A percentile compares a stretch with the other conserved stretches of the same genome.
These are phyloP conservation scores for Citrullus amarus DNA, from an alignment of 306 rosid genomes.

Conservation along the genomic window DNA sequence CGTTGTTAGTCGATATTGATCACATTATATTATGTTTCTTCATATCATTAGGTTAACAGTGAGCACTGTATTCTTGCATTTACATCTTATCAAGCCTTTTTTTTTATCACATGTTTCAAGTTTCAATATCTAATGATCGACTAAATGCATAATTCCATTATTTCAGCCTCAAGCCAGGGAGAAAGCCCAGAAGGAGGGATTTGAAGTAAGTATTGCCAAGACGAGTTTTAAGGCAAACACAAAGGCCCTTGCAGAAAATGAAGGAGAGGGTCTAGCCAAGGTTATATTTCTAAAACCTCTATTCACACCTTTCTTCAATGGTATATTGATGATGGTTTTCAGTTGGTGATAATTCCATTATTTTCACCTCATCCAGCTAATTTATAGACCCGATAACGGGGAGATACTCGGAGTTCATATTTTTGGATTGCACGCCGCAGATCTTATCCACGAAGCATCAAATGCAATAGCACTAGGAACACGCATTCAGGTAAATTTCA, in stretches of 20 bases:
- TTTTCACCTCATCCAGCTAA: constrained; percentile 44
- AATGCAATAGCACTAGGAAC: constrained; percentile 88
- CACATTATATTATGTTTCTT: not conserved
- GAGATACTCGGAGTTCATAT: constrained; percentile 96
- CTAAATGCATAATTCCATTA: constrained; percentile 15
- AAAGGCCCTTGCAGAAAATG: constrained; percentile 94
- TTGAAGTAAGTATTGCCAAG: constrained; percentile 78
- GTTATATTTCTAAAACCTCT: constrained; percentile 23
- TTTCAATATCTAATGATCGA: not conserved
- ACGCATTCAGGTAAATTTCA: constrained; percentile 53
- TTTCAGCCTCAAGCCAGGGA: constrained; percentile 96
- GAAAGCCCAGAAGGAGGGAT: constrained; percentile 72
- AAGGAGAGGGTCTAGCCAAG: constrained; percentile 98
- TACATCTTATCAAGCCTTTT: not conserved
- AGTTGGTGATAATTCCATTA: constrained; percentile 13
- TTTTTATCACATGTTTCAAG: not conserved
- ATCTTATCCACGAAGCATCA: constrained; percentile 97
- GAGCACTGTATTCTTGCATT: not conserved
- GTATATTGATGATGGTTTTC: not conserved
- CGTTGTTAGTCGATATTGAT: not conserved
- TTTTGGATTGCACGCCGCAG: constrained; percentile 99
- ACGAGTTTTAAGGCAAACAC: constrained; percentile 99
- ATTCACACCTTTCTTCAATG: not conserved
- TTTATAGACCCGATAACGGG: constrained; percentile 96
- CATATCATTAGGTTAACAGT: not conserved